Evolutionary conservation across 495 filamentous ascomycete species (phyloP).

Genomic region (Aspergillus hancockii): DNA sequence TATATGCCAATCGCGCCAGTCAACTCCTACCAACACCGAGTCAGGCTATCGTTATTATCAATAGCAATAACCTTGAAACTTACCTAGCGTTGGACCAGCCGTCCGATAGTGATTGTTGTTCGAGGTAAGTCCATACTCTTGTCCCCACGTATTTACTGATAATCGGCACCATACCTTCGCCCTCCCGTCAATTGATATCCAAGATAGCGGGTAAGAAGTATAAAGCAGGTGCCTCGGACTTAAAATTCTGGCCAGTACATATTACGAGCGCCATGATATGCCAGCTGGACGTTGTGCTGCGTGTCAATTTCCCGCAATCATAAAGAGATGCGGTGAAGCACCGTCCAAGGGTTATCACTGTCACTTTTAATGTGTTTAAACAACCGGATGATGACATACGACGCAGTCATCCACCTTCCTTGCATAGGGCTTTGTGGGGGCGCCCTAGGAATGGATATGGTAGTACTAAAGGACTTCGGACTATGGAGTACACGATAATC

Average conservation of each 20-base stretch:
- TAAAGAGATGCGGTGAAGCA: background rate
- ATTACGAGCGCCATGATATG: too few relatives aligned
- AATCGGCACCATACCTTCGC: too few relatives aligned
- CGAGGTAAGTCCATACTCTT: background rate
- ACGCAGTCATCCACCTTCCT: conserved; percentile 1
- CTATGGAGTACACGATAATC: background rate
- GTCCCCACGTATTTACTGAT: background rate
- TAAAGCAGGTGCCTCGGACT: too few relatives aligned
- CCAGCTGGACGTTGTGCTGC: too few relatives aligned
- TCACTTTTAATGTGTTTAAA: background rate
- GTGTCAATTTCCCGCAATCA: too few relatives aligned
- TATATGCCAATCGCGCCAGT: background rate
- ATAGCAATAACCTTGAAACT: background rate
- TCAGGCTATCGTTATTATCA: background rate
- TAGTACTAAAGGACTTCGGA: too few relatives aligned
- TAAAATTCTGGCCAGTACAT: too few relatives aligned
- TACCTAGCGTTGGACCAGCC: background rate
- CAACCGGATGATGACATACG: background rate
- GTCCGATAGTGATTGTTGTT: background rate
- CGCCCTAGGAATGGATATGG: background rate
- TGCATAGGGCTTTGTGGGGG: conserved; percentile 6
- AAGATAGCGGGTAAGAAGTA: too few relatives aligned
- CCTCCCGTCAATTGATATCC: too few relatives aligned
- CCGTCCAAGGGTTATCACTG: too few relatives aligned
- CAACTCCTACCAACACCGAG: background rate